Percentiles rank a stretch among this genome's conserved stretches.
Conservation (phyloP, 768 basidiomycete species). For the Russula olivacea region DNA sequence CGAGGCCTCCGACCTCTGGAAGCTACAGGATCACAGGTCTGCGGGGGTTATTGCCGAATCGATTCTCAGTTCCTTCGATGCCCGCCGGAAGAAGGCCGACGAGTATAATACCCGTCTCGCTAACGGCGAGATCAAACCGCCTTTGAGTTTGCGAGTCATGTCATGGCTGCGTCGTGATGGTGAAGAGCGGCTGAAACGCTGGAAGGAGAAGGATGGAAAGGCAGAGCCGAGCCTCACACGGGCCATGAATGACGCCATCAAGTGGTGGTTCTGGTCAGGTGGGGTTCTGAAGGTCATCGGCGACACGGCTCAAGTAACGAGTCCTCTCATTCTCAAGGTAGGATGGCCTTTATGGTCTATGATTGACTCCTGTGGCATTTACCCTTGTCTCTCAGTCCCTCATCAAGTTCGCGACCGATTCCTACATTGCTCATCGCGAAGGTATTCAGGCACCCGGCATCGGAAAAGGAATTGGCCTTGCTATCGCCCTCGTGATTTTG, state of each 20-base stretch:
- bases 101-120: conserved; percentile 68
- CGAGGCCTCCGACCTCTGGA: conserved; percentile 76
- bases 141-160: conserved; percentile 43
- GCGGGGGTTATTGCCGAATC: conserved; percentile 55
- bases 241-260: conserved; percentile 60
- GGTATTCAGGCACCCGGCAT: conserved; percentile 36
- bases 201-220: conserved; percentile 60
- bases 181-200: conserved; percentile 52
- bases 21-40: conserved; percentile 57
- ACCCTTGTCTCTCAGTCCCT: conserved; percentile 42
- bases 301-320: conserved; percentile 67
- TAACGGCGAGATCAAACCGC: conserved; percentile 55
- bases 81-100: conserved; percentile 47
- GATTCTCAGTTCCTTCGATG: conserved; percentile 60
- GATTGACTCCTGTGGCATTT: neutral
- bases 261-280: conserved; percentile 45
- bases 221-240: conserved; percentile 49
- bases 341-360: conserved; percentile 12
- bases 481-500: conserved; percentile 22
- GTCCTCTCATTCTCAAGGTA: conserved; percentile 75
- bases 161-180: conserved; percentile 56
- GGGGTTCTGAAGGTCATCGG: conserved; percentile 53
- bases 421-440: conserved; percentile 39
- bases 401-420: conserved; percentile 61
- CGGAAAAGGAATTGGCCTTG: conserved; percentile 66